phyloP scores from a whole-genome alignment of 2,329 filamentous ascomycete genomes.

The Pseudopithomyces maydicus region DNA sequence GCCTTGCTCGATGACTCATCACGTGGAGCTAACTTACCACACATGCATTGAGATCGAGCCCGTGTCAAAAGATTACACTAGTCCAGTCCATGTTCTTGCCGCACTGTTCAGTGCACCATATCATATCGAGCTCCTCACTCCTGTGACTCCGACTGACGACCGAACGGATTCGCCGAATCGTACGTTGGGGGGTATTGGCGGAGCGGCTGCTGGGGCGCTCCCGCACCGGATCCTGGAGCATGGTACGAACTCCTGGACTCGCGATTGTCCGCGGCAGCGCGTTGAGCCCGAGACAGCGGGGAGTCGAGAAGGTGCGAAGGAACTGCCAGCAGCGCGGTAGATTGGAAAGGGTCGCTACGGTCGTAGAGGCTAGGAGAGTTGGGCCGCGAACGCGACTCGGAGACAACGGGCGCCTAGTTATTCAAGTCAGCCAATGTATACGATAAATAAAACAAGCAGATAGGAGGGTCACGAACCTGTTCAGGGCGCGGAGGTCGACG shows the following conservation, averaged over 20 bases:
- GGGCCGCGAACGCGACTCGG: slow-evolving; percentile 30
- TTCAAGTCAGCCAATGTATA: background rate
- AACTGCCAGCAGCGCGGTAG: slow-evolving; percentile 14
- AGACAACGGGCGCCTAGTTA: slow-evolving; percentile 9
- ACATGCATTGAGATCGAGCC: background rate
- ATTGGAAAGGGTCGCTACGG: slow-evolving; percentile 14
- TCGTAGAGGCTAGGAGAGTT: slow-evolving; percentile 25
- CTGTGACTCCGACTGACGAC: slow-evolving; percentile 18
- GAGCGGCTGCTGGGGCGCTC: slow-evolving; percentile 18
- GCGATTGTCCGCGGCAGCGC: too few relatives aligned
- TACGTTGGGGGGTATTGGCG: slow-evolving; percentile 13
- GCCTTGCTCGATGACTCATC: background rate
- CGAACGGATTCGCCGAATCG: slow-evolving; percentile 23
- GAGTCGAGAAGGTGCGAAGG: slow-evolving; percentile 1
- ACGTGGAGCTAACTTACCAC: background rate
- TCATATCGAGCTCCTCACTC: slow-evolving; percentile 12
- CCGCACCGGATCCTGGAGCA: slow-evolving; percentile 21
- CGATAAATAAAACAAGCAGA: background rate
- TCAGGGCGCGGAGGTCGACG: too few relatives aligned
- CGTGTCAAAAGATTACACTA: background rate
- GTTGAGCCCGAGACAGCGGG: slow-evolving; percentile 6
- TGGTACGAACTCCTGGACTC: slow-evolving; percentile 9
- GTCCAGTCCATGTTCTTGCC: background rate
- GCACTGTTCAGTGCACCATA: background rate
- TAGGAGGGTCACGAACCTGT: background rate